Conservation (phyloP, 768 basidiomycete species). For the Podaxis pistillaris region DNA sequence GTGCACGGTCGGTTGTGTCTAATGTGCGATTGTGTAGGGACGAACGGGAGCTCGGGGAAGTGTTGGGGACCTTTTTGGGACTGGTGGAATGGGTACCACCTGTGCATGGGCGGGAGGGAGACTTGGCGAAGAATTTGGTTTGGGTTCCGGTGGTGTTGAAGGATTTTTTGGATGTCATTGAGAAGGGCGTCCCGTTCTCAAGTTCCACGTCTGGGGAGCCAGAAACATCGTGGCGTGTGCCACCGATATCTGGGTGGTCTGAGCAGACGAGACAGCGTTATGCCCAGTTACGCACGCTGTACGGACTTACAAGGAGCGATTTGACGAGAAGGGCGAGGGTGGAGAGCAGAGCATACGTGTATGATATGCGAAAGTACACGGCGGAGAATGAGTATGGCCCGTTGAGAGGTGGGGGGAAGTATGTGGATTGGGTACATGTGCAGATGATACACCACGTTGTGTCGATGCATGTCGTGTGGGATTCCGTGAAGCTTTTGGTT, state of each 20-base stretch:
- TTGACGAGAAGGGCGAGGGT: conserved; percentile 28
- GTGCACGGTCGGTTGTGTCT: conserved; percentile 48
- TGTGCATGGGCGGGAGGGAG: conserved; percentile 21
- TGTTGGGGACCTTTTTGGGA: conserved; percentile 51
- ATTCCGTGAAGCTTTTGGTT: conserved; percentile 17
- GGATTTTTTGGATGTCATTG: conserved; percentile 41
- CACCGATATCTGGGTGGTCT: neutral
- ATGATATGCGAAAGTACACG: conserved; percentile 58
- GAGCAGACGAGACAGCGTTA: conserved; percentile 33
- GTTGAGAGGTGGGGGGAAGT: conserved; percentile 39
- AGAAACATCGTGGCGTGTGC: neutral
- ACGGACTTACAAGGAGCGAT: conserved; percentile 53
- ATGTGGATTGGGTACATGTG: conserved; percentile 62
- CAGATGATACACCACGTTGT: conserved; percentile 55
- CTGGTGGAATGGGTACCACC: conserved; percentile 44
- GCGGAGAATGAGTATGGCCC: conserved; percentile 55
- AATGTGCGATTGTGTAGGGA: conserved; percentile 30
- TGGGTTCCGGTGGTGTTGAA: conserved; percentile 49
- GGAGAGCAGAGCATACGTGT: conserved; percentile 54
- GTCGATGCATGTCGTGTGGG: conserved; percentile 47
- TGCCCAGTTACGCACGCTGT: conserved; percentile 53
- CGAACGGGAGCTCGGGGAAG: conserved; percentile 37
- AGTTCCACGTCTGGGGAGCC: neutral
- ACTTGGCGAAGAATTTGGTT: conserved; percentile 47
- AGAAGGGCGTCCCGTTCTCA: conserved; percentile 5